Conservation (phyloP, 2,329 filamentous ascomycete species). For the Fusarium sp. region DNA sequence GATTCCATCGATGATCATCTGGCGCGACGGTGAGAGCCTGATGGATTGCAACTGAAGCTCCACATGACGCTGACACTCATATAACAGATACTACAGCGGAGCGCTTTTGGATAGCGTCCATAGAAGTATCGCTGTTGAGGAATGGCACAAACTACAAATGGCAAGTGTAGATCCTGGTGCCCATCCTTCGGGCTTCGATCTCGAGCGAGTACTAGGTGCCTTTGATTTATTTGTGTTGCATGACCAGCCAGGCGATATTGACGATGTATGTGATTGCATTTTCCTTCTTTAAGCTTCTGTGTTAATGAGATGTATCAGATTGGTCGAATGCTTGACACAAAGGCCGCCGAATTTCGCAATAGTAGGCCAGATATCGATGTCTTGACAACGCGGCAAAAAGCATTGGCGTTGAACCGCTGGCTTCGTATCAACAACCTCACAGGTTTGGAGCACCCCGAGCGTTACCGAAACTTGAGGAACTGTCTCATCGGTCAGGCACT, state of each 20-base stretch:
- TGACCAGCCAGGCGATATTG: slow-evolving; percentile 77
- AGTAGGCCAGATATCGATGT: slow-evolving; percentile 65
- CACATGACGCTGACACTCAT: slow-evolving; percentile 5
- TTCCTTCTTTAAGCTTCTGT: not conserved
- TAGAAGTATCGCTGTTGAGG: slow-evolving; percentile 79
- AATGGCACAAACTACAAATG: slow-evolving; percentile 70
- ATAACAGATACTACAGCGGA: slow-evolving; percentile 77
- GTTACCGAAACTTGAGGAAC: slow-evolving; percentile 84
- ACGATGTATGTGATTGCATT: slow-evolving; percentile 66
- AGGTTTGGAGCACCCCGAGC: slow-evolving; percentile 73
- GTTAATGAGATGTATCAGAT: slow-evolving; percentile 59
- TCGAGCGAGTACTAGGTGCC: slow-evolving; percentile 82
- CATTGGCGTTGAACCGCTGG: slow-evolving; percentile 76
- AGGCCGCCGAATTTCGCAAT: slow-evolving; percentile 67
- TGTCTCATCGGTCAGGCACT: slow-evolving; percentile 89
- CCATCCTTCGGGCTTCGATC: slow-evolving; percentile 55
- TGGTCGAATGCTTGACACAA: slow-evolving; percentile 71
- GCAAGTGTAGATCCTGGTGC: slow-evolving; percentile 28
- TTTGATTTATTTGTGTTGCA: slow-evolving; percentile 92
- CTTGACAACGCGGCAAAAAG: slow-evolving; percentile 74
- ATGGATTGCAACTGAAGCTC: slow-evolving; percentile 46
- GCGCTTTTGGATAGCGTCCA: slow-evolving; percentile 84
- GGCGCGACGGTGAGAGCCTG: slow-evolving; percentile 69
- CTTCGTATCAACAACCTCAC: slow-evolving; percentile 76
- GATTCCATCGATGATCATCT: slow-evolving; percentile 78